Base-by-base conservation (phyloP, 192 early-diverging fungal genomes). In the Linnemannia exigua region DNA sequence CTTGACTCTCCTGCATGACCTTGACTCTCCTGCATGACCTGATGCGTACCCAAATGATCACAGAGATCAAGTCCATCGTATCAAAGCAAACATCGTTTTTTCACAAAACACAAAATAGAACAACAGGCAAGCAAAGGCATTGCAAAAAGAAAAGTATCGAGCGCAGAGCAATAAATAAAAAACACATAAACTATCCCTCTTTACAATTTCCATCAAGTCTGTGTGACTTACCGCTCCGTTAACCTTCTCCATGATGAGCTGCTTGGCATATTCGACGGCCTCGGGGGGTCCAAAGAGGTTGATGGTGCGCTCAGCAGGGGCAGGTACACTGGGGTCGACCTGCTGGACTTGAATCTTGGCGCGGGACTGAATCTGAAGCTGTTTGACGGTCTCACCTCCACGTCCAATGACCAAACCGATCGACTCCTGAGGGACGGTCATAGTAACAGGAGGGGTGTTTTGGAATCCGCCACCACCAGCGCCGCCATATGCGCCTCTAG, bases 311-410 rank as follows among this genome's bases (percentile, higher is more conserved):
- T 90, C 89, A 12, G 80, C 78, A 66, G 90, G 79, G 25, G 85
- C 79, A 14, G 79, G 79, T 51, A 86, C 76, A 14, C 80, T 61
- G 25, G 80, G 84, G 16, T 85, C 87, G 47, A 85, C 87, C 50
- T 88, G 87, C 73, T 93, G 90, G 14, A 94, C 91, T 54, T 91
- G 90, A 72, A 94, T 91, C 83, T 90, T 92, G 20, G 93, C 91
- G 4, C 91, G 91, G 0, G 93, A 92, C 75, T 92, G 89, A 58
- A 91, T 89, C 85, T 94, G 91, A 48, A 94, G 88, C 52, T 81
- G 74, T 72, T 90, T 84, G 16, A 94, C 90, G 16, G 91, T 94
- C 73, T 94, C 93, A 36, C 93, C 93, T 44, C 92, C 90, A 83
- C 87, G 88, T 73, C 89, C 92, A 72, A 90, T 90, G 31, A 91